These are phyloP conservation scores for Rhizophagus prolifer DNA, from an alignment of 192 early-diverging fungal species.

Conservation along the genomic window DNA sequence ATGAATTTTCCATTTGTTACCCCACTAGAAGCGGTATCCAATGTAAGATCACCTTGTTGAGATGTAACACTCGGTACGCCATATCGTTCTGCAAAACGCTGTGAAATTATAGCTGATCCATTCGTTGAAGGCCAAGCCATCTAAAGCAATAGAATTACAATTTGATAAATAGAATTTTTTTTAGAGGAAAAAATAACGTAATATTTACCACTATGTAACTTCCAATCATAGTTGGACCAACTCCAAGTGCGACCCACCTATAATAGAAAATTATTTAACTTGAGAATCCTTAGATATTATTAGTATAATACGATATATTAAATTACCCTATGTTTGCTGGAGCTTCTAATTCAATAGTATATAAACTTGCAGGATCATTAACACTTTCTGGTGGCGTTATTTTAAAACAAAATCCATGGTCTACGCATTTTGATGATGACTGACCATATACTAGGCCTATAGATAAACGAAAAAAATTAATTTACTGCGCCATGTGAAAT, in stretches of 20 bases:
- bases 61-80: background rate
- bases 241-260: conserved; percentile 11
- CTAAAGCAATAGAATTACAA: background rate
- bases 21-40: background rate
- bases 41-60: conserved; percentile 6
- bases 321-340: background rate
- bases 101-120: conserved; percentile 4
- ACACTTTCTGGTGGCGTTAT: background rate
- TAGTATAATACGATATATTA: too few species aligned
- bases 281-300: background rate
- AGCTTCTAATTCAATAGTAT: background rate
- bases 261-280: background rate
- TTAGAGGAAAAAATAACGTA: background rate
- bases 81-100: background rate
- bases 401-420: background rate
- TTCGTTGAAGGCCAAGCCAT: conserved; percentile 4
- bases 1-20: background rate
- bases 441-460: background rate
- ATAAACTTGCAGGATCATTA: background rate
- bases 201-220: conserved; percentile 7
- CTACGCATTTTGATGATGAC: background rate
- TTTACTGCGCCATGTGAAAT: background rate
- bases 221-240: background rate
- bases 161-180: background rate
- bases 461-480: background rate